Evolutionary conservation across 495 filamentous ascomycete genomes (phyloP).

Genomic region (Podospora sp.): DNA sequence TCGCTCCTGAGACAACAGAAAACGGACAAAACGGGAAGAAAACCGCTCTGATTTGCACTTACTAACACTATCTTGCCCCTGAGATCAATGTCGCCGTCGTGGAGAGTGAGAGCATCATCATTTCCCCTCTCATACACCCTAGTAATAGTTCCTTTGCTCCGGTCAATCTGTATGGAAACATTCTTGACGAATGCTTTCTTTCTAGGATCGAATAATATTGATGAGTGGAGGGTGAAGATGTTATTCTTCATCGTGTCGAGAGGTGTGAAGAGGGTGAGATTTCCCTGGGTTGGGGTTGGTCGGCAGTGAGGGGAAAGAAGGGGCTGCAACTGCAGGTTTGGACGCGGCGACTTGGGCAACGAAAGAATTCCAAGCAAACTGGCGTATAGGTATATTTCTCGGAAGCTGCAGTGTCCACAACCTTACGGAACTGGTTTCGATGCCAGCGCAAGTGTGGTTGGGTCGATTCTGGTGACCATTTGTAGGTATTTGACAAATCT

Average conservation of each 20-base stretch:
- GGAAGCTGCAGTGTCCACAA: too few relatives aligned
- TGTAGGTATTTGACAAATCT: too few relatives aligned
- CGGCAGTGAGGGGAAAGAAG: background rate
- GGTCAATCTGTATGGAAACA: slow-evolving; percentile 44
- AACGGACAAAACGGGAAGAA: too few relatives aligned
- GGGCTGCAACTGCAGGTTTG: background rate
- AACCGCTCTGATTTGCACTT: too few relatives aligned
- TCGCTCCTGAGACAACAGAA: too few relatives aligned
- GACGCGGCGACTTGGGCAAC: too few relatives aligned
- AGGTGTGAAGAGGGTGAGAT: background rate
- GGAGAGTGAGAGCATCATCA: slow-evolving; percentile 1
- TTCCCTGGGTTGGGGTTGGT: background rate
- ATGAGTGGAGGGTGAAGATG: slow-evolving; percentile 48
- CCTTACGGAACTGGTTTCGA: too few relatives aligned
- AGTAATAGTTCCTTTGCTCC: slow-evolving; percentile 46
- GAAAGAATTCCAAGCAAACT: too few relatives aligned
- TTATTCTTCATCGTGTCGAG: slow-evolving; percentile 12
- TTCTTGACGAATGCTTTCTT: slow-evolving; percentile 47
- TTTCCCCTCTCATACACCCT: slow-evolving; percentile 36
- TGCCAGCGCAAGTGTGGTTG: too few relatives aligned
- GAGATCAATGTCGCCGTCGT: slow-evolving; percentile 45
- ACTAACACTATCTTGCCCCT: slow-evolving; percentile 49
- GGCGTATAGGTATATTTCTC: too few relatives aligned
- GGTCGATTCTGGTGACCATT: too few relatives aligned
- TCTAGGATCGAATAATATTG: slow-evolving; percentile 51